A percentile compares a stretch with the other conserved stretches of the same genome.
Evolutionary conservation across 177 flowering plant genomes (phyloP).

Genomic region (Tripterygium wilfordii): DNA sequence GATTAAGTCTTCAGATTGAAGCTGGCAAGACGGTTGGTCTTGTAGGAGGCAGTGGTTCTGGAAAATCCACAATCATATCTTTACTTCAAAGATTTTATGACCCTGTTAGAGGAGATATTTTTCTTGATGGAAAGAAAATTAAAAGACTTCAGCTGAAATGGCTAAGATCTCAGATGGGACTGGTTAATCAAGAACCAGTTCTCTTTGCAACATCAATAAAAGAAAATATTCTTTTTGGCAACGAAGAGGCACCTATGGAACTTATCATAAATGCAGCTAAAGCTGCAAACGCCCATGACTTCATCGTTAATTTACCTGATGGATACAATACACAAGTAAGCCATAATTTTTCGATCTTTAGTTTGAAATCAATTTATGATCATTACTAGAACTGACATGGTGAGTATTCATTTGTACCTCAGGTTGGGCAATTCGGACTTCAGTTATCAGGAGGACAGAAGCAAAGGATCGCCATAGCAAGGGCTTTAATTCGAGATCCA

Average conservation of each 20-base stretch:
- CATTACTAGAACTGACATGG: background rate
- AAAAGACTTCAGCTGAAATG: slow-evolving; percentile 24
- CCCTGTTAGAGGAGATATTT: slow-evolving; percentile 31
- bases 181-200: slow-evolving; percentile 45
- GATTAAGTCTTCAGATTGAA: slow-evolving; percentile 20
- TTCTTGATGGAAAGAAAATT: slow-evolving; percentile 25
- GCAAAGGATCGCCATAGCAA: slow-evolving; percentile 40
- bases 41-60: slow-evolving; percentile 48
- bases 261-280: slow-evolving; percentile 21
- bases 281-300: slow-evolving; percentile 43
- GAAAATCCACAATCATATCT: slow-evolving; percentile 36
- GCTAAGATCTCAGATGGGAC: slow-evolving; percentile 30
- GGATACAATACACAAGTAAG: slow-evolving; percentile 35
- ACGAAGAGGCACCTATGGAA: slow-evolving; percentile 32
- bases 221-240: slow-evolving; percentile 43
- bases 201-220: slow-evolving; percentile 45
- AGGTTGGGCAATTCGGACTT: slow-evolving; percentile 42
- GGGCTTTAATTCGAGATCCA: slow-evolving; percentile 39
- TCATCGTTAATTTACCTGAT: slow-evolving; percentile 22
- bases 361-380: background rate
- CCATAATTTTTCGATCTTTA: background rate
- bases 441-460: slow-evolving; percentile 34
- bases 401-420: background rate
- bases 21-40: slow-evolving; percentile 37
- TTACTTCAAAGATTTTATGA: slow-evolving; percentile 48